Conservation (phyloP, 768 basidiomycete genomes). For the Chiua virens region DNA sequence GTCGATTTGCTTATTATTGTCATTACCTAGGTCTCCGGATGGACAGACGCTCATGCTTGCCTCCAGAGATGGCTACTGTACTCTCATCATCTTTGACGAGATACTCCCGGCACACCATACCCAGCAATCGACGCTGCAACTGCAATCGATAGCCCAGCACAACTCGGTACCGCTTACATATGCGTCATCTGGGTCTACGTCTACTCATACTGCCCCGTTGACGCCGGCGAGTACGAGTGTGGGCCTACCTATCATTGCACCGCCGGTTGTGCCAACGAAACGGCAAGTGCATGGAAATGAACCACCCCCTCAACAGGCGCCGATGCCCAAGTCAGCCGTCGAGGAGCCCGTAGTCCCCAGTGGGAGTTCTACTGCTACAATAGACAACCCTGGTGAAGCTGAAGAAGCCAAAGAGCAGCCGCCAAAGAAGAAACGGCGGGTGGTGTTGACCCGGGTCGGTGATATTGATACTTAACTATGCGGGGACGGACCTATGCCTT, state of each 20-base stretch:
- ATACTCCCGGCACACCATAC: constrained; percentile 84
- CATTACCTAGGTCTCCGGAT: constrained; percentile 78
- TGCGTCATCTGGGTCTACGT: constrained; percentile 13
- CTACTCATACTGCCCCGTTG: constrained; percentile 19
- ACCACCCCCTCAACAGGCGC: constrained; percentile 1
- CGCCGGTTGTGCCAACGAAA: constrained; percentile 34
- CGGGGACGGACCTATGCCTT: neutral
- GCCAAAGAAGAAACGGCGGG: constrained; percentile 83
- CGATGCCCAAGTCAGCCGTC: constrained; percentile 32
- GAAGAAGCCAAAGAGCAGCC: constrained; percentile 46
- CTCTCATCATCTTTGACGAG: constrained; percentile 92
- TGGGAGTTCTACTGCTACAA: constrained; percentile 9
- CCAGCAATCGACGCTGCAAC: constrained; percentile 87
- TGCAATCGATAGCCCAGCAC: constrained; percentile 87
- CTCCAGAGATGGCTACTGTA: constrained; percentile 96
- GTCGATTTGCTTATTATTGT: constrained; percentile 3
- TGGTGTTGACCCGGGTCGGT: constrained; percentile 70
- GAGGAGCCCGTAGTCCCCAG: constrained; percentile 19
- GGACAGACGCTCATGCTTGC: constrained; percentile 91
- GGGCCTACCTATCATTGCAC: constrained; percentile 31
- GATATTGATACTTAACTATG: constrained; percentile 42
- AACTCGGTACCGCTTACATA: constrained; percentile 65
- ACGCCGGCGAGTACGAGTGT: constrained; percentile 36
- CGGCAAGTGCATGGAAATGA: constrained; percentile 35
- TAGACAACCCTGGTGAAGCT: constrained; percentile 2